Base-by-base conservation (phyloP, 2,329 filamentous ascomycete species). In the Capronia epimyces region DNA sequence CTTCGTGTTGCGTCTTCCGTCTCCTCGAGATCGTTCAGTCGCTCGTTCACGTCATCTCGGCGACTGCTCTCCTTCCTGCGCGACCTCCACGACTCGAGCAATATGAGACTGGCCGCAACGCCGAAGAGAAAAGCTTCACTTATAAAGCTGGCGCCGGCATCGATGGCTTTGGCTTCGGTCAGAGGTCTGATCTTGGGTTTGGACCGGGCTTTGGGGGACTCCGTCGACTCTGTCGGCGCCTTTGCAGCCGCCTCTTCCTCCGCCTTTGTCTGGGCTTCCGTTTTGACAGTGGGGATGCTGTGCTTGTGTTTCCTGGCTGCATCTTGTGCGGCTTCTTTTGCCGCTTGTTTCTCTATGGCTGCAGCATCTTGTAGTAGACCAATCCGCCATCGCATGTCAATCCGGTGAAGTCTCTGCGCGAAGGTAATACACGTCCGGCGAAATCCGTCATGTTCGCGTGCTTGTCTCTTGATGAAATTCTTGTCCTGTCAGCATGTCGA, bases 371-470 rank as follows among this genome's bases (percentile, higher is more conserved):
- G 81, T 1, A 86, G 71, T 3, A 83, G 73, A 18, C 82, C 82
- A 53, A 86, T 70, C 42, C 81, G 78, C 67, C 85, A 78, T 37
- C 81, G 77, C 80, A 86, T 85, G 63, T 86, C 82, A 53, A 84
- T 68, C 42, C 78, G 74, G 65, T 86, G 82, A 25, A 86, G 74
- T 8, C 72, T 67, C 64, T 86, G 82, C 8, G 83, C 83, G 60
- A 83, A 78, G 43, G 69, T 70, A 55, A 86, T 73, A 62, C 82
- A 85, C 54, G 81, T 63, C 41, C 70, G 70, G 41, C 82, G 78
- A 65, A 86, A 86, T 9, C 77, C 74, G 47, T 84, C 80, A 73
- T 86, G 82, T 65, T 86, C 82, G 60, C 79, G 79, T 16, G 82
- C 82, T 69, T 84, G 81, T 47, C 73, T 73, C 67, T 85, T 86